Evolutionary conservation across 352 stramenopile genomes (phyloP).

Genomic region (Globisporangium recalcitrans): DNA sequence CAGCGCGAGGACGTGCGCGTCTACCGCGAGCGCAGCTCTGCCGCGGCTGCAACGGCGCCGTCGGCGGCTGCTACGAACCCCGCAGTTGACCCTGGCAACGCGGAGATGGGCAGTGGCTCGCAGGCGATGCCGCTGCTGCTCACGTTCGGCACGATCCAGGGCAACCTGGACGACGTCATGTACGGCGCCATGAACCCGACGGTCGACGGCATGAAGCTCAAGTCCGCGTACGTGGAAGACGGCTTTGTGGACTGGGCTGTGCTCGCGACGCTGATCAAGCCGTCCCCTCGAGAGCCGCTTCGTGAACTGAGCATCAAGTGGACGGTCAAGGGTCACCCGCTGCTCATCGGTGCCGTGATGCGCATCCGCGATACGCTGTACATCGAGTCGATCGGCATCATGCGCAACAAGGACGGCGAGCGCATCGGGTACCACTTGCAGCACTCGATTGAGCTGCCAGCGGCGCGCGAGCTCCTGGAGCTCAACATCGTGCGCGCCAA

Average conservation of each 20-base stretch:
- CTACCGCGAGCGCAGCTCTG: slow-evolving; percentile 12
- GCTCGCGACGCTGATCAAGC: slow-evolving; percentile 25
- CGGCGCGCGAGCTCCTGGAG: slow-evolving; percentile 33
- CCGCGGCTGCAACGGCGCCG: too few relatives aligned
- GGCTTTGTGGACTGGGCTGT: slow-evolving; percentile 50
- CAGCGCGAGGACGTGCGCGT: slow-evolving; percentile 24
- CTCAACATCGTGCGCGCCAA: slow-evolving; percentile 32
- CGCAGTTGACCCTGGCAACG: background rate
- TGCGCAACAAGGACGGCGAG: slow-evolving; percentile 31
- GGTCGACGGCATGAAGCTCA: slow-evolving; percentile 46
- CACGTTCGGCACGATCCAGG: slow-evolving; percentile 26
- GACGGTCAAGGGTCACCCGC: slow-evolving; percentile 30
- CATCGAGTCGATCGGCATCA: slow-evolving; percentile 43
- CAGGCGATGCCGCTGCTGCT: slow-evolving; percentile 18
- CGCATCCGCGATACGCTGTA: slow-evolving; percentile 50
- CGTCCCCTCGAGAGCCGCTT: slow-evolving; percentile 37
- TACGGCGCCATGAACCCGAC: slow-evolving; percentile 51
- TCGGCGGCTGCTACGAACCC: background rate
- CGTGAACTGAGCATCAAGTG: slow-evolving; percentile 58
- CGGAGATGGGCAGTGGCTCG: background rate
- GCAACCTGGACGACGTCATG: slow-evolving; percentile 49
- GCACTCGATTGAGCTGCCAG: slow-evolving; percentile 36
- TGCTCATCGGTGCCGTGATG: slow-evolving; percentile 27
- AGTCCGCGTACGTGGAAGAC: slow-evolving; percentile 41
- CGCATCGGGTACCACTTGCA: slow-evolving; percentile 53